Percentiles rank a stretch among this genome's conserved stretches.
Evolutionary conservation across 2,329 filamentous ascomycete genomes (phyloP).

Genomic region (Chaetomiaceae sp.): DNA sequence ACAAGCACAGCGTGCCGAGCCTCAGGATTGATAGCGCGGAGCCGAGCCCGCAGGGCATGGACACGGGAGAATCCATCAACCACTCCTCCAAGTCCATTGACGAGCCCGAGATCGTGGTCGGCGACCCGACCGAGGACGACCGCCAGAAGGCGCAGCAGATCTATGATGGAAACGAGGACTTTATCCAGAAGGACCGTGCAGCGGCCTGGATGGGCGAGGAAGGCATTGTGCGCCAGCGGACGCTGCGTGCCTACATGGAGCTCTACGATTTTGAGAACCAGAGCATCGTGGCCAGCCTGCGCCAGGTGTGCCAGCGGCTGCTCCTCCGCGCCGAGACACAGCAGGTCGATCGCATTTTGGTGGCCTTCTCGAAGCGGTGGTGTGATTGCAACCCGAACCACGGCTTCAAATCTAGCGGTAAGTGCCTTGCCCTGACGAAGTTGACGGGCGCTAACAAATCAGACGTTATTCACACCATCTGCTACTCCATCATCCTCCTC

Average conservation of each 20-base stretch:
- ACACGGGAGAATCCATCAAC: slow-evolving; percentile 15
- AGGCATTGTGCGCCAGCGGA: slow-evolving; percentile 53
- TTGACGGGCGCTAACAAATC: slow-evolving; percentile 28
- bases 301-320: slow-evolving; percentile 75
- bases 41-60: slow-evolving; percentile 33
- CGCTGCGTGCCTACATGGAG: slow-evolving; percentile 78
- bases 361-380: slow-evolving; percentile 86
- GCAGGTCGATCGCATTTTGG: slow-evolving; percentile 90
- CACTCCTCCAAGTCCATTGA: slow-evolving; percentile 44
- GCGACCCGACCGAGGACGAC: slow-evolving; percentile 64
- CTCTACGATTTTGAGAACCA: slow-evolving; percentile 80
- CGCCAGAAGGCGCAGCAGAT: slow-evolving; percentile 74
- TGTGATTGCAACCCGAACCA: slow-evolving; percentile 89
- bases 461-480: slow-evolving; percentile 96
- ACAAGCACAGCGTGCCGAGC: slow-evolving; percentile 38
- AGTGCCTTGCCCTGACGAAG: slow-evolving; percentile 28
- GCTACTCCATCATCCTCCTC: slow-evolving; percentile 89
- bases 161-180: slow-evolving; percentile 78
- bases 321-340: slow-evolving; percentile 89
- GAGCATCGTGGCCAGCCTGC: slow-evolving; percentile 73
- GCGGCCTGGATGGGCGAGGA: slow-evolving; percentile 86
- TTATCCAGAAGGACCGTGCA: slow-evolving; percentile 72
- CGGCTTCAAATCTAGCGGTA: slow-evolving; percentile 84
- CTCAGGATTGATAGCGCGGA: slow-evolving; percentile 43
- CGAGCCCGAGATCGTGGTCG: slow-evolving; percentile 54